Percentiles rank a stretch among this genome's conserved stretches.
phyloP scores from a whole-genome alignment of 2,329 filamentous ascomycete genomes.

The Aspergillus sp. region DNA sequence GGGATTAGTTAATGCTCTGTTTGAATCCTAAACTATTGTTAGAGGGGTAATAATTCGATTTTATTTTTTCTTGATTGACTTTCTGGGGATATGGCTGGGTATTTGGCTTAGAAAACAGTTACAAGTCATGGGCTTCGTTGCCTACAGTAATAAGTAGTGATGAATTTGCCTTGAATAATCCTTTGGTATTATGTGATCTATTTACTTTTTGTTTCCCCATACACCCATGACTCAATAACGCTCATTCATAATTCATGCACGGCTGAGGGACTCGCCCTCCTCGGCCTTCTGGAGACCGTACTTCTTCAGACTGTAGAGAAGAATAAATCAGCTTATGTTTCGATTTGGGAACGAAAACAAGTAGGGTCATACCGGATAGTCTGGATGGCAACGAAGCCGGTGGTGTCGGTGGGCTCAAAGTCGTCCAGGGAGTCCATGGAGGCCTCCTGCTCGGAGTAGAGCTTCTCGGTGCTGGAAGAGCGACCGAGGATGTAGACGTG shows the following conservation, averaged over 20 bases:
- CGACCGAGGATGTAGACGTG: conserved; percentile 52
- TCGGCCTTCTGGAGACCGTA: conserved; percentile 37
- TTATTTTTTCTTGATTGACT: too few relatives aligned
- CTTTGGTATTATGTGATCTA: background rate
- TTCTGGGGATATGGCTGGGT: too few relatives aligned
- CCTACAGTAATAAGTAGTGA: too few relatives aligned
- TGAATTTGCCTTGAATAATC: background rate
- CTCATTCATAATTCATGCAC: conserved; percentile 12
- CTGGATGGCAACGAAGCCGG: conserved; percentile 58
- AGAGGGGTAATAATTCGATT: too few relatives aligned
- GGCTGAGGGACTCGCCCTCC: conserved; percentile 19
- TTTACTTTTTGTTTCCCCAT: background rate
- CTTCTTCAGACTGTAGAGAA: conserved; percentile 41
- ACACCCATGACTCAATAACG: background rate
- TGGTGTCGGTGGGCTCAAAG: conserved; percentile 67
- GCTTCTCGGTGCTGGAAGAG: conserved; percentile 68
- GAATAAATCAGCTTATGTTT: background rate
- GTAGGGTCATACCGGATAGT: conserved; percentile 28
- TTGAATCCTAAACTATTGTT: too few relatives aligned
- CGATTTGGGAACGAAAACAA: background rate
- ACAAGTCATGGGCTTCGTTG: background rate
- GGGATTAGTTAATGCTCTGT: too few relatives aligned
- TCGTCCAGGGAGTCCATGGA: conserved; percentile 71
- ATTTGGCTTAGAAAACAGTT: too few relatives aligned
- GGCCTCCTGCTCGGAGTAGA: conserved; percentile 67